Conservation (phyloP, 306 rosid species). For the Corylus avellana region DNA sequence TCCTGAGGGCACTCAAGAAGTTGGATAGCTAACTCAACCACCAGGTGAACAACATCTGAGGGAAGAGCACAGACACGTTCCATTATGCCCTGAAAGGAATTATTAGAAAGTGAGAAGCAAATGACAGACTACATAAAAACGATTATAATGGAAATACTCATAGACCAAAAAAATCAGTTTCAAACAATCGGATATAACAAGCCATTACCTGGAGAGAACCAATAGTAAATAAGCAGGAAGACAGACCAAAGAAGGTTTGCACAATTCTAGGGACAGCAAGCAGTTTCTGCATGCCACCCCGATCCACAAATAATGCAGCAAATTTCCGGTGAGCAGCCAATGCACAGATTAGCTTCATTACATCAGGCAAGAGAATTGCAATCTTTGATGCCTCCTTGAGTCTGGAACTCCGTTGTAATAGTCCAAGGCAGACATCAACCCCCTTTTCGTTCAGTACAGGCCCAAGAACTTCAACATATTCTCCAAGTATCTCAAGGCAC, state of each 20-base stretch:
- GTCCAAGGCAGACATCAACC: slow-evolving; percentile 86
- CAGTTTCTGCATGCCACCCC: slow-evolving; percentile 94
- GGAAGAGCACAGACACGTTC: slow-evolving; percentile 99
- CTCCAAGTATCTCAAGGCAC: slow-evolving; percentile 93
- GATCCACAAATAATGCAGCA: slow-evolving; percentile 93
- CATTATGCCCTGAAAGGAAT: slow-evolving; percentile 77
- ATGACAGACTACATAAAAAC: slow-evolving; percentile 2
- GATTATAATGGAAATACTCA: background rate
- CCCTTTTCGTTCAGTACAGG: slow-evolving; percentile 97
- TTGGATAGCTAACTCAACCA: slow-evolving; percentile 89
- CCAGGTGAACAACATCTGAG: slow-evolving; percentile 66
- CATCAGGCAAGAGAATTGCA: slow-evolving; percentile 78
- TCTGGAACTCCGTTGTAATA: slow-evolving; percentile 79
- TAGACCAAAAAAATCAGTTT: background rate
- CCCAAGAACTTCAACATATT: slow-evolving; percentile 96
- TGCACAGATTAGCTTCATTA: slow-evolving; percentile 96
- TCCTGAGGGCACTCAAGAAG: slow-evolving; percentile 91
- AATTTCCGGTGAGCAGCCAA: slow-evolving; percentile 96
- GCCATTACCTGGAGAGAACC: slow-evolving; percentile 90
- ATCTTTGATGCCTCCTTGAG: slow-evolving; percentile 60
- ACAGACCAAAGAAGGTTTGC: slow-evolving; percentile 85
- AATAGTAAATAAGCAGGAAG: slow-evolving; percentile 85
- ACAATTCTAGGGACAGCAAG: slow-evolving; percentile 87
- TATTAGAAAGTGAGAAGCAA: slow-evolving; percentile 6
- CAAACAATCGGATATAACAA: slow-evolving; percentile 2